Conservation (phyloP, 305 asterid species). For the Fraxinus greggii region DNA sequence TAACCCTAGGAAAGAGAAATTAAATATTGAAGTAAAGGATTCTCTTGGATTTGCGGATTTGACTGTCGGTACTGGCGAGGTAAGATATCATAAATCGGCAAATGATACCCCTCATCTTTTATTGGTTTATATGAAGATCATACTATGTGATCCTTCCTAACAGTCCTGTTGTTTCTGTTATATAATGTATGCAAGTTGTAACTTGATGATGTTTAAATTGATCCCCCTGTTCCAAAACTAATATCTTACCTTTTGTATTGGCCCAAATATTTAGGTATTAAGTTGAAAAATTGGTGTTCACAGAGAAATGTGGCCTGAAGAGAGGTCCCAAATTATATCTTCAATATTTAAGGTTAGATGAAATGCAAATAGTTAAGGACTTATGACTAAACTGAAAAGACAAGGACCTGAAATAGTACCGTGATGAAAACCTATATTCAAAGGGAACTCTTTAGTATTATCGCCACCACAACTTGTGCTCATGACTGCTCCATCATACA, state of each 20-base stretch:
- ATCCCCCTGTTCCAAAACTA: not conserved
- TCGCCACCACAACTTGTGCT: not conserved
- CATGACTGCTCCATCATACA: not conserved
- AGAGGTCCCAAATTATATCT: not conserved
- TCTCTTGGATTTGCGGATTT: conserved; percentile 80
- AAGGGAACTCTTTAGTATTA: not conserved
- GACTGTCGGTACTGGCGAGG: conserved; percentile 86
- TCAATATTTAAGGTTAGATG: not conserved
- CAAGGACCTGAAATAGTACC: not conserved
- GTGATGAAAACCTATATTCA: not conserved
- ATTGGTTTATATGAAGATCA: not conserved
- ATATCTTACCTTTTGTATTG: not conserved
- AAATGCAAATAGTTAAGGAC: not conserved
- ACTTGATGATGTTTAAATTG: not conserved
- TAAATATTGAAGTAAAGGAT: conserved; percentile 80
- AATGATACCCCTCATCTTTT: not conserved
- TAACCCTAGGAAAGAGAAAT: conserved; percentile 70
- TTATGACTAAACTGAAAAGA: not conserved
- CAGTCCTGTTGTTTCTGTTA: not conserved
- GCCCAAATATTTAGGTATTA: not conserved
- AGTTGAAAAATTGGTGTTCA: not conserved
- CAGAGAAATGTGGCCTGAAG: not conserved
- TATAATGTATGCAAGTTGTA: not conserved
- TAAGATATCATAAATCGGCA: conserved; percentile 31
- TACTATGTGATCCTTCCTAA: conserved; percentile 9